phyloP scores from a whole-genome alignment of 2,329 filamentous ascomycete genomes.

The Aspergillus neotritici region DNA sequence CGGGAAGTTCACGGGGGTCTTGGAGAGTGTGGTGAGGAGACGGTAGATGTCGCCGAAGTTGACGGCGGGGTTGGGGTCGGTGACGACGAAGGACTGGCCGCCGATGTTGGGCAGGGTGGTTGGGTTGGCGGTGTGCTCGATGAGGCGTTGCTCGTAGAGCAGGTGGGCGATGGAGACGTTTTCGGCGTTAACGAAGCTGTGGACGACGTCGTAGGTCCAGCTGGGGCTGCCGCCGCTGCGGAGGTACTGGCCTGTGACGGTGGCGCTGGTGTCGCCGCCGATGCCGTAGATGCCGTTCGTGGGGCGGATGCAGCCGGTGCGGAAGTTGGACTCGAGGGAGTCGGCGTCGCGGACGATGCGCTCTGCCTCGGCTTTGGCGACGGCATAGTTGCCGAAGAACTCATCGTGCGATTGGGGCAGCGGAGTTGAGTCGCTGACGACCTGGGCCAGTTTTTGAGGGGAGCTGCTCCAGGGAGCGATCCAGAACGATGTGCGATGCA shows the following conservation, averaged over 20 bases:
- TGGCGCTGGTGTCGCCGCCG: constrained; percentile 34
- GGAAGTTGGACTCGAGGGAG: constrained; percentile 35
- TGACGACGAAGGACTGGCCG: constrained; percentile 48
- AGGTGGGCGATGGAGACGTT: constrained; percentile 54
- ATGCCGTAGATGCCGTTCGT: constrained; percentile 51
- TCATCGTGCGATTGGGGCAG: constrained; percentile 37
- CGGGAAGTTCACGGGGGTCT: constrained; percentile 26
- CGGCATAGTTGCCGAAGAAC: constrained; percentile 49
- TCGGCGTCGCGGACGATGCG: constrained; percentile 46
- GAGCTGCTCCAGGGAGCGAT: constrained; percentile 40
- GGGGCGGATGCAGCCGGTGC: constrained; percentile 52
- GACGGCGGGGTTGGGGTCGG: constrained; percentile 45
- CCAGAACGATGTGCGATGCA: constrained; percentile 42
- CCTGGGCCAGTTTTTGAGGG: constrained; percentile 42
- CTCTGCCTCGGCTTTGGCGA: constrained; percentile 50
- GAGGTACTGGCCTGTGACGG: constrained; percentile 39
- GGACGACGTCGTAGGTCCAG: constrained; percentile 44
- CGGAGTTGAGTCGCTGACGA: constrained; percentile 40
- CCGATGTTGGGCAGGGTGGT: constrained; percentile 27
- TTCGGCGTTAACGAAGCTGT: constrained; percentile 47
- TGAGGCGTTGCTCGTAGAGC: constrained; percentile 48
- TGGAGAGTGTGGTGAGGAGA: constrained; percentile 24
- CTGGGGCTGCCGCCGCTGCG: constrained; percentile 35
- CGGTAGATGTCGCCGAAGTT: constrained; percentile 29
- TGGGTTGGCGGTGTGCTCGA: constrained; percentile 26